These are phyloP conservation scores for Meira miltonrushii DNA, from an alignment of 1,284 basidiomycete species.

Conservation along the genomic window DNA sequence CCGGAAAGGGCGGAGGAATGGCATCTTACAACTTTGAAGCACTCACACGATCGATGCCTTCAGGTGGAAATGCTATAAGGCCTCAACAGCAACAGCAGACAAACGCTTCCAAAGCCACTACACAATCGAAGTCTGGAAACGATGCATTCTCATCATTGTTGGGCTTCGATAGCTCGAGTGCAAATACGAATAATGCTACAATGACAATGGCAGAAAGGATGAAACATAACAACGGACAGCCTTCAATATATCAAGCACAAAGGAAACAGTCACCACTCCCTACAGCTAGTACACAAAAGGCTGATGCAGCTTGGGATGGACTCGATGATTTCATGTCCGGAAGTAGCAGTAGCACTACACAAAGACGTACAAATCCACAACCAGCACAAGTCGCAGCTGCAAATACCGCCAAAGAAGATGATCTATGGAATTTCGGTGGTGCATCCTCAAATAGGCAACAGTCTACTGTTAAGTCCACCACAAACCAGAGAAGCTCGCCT, in stretches of 20 bases:
- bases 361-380: neutral
- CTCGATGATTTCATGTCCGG: neutral
- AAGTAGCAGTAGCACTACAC: neutral
- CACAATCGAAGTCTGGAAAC: neutral
- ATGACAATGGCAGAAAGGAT: constrained; percentile 5
- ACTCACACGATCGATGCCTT: constrained; percentile 27
- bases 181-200: neutral
- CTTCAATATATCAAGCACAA: neutral
- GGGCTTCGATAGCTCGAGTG: neutral
- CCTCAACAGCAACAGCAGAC: constrained; percentile 14
- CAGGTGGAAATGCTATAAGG: constrained; percentile 7
- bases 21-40: constrained; percentile 33
- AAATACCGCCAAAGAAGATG: neutral
- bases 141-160: constrained; percentile 33
- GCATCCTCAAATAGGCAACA: constrained; percentile 26
- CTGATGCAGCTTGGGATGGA: constrained; percentile 2
- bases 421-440: constrained; percentile 12
- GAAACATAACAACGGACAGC: neutral
- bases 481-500: neutral
- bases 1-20: constrained; percentile 7
- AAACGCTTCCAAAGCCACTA: constrained; percentile 6
- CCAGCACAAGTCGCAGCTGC: neutral
- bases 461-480: constrained; percentile 4
- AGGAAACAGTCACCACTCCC: neutral
- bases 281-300: neutral